A percentile compares a stretch with the other conserved stretches of the same genome.
Evolutionary conservation across 805 yeast genomes (phyloP).

Genomic region (Wickerhamiella bombiphila): DNA sequence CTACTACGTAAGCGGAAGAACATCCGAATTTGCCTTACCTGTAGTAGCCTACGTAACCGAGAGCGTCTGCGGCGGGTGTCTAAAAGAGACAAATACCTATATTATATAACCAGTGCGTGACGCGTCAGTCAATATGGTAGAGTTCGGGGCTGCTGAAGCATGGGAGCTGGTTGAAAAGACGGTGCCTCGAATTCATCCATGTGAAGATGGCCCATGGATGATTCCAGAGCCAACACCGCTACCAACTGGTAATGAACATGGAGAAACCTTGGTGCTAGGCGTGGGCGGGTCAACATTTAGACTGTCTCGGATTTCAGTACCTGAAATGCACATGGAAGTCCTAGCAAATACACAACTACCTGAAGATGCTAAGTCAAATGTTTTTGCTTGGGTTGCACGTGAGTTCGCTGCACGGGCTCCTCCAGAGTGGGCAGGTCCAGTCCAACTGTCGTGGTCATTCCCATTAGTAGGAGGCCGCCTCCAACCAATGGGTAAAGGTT

Average conservation of each 20-base stretch:
- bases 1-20: too few relatives aligned
- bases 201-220: conserved; percentile 14
- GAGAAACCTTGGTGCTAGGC: conserved; percentile 14
- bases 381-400: conserved; percentile 13
- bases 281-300: conserved; percentile 18
- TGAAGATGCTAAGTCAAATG: conserved; percentile 5
- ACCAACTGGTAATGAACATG: conserved; percentile 8
- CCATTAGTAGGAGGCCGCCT: conserved; percentile 15
- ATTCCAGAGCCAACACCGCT: conserved; percentile 4
- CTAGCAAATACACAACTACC: conserved; percentile 4
- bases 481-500: conserved; percentile 18
- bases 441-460: conserved; percentile 19
- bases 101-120: too few relatives aligned
- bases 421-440: neutral
- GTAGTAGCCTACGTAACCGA: too few relatives aligned
- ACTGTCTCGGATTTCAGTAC: conserved; percentile 5
- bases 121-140: too few relatives aligned
- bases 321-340: neutral
- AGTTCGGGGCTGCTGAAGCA: neutral
- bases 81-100: too few relatives aligned
- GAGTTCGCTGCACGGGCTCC: conserved; percentile 3
- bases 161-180: neutral
- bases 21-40: too few relatives aligned
- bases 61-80: too few relatives aligned
- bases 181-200: neutral